Conservation (phyloP, 495 filamentous ascomycete genomes). For the Penicillium crystallinum region DNA sequence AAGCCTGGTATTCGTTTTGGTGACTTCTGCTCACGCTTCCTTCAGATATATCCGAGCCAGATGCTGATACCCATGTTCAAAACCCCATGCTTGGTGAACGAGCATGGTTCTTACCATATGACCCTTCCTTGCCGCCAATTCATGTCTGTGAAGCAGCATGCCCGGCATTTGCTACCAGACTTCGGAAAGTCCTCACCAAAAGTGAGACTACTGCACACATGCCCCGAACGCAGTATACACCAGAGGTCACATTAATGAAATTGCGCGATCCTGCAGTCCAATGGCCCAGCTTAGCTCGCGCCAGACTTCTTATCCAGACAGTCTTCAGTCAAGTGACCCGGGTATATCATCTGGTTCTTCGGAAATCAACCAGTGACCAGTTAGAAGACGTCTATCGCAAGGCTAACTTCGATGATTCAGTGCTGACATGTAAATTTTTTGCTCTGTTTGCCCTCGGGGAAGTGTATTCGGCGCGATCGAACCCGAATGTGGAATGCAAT, state of each 20-base stretch:
- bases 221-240: constrained; percentile 24
- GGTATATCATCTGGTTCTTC: constrained; percentile 29
- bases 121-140: constrained; percentile 26
- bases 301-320: constrained; percentile 21
- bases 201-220: constrained; percentile 20
- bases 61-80: constrained; percentile 17
- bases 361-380: constrained; percentile 22
- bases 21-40: not conserved
- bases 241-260: constrained; percentile 18
- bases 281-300: constrained; percentile 25
- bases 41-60: constrained; percentile 1
- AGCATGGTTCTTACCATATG: constrained; percentile 32
- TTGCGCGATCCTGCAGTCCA: constrained; percentile 8
- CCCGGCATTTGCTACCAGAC: constrained; percentile 30
- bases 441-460: constrained; percentile 30
- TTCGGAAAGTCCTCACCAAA: constrained; percentile 27
- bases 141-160: constrained; percentile 33
- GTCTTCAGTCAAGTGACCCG: constrained; percentile 25
- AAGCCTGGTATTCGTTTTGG: not conserved
- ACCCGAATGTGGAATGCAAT: constrained; percentile 7
- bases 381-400: constrained; percentile 17
- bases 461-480: constrained; percentile 23
- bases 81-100: constrained; percentile 29
- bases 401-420: constrained; percentile 16
- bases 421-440: constrained; percentile 27